phyloP scores from a whole-genome alignment of 2,329 filamentous ascomycete genomes.

The Geosmithia flava region DNA sequence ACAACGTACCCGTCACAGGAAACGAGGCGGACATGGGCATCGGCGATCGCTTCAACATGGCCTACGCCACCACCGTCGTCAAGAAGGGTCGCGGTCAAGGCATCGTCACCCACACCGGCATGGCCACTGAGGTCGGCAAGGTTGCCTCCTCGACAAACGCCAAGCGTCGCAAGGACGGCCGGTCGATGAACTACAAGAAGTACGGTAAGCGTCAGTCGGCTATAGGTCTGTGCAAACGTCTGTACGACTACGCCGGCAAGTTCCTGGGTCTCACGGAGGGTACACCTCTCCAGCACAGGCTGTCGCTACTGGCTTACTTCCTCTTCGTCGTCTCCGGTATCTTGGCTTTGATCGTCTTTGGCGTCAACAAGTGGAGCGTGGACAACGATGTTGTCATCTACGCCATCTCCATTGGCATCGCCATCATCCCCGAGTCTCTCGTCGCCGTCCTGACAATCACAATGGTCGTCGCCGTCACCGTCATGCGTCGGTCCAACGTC shows the following conservation, averaged over 20 bases:
- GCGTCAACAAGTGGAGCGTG: constrained; percentile 39
- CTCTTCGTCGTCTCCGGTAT: constrained; percentile 60
- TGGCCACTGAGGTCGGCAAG: constrained; percentile 58
- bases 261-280: constrained; percentile 52
- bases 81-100: constrained; percentile 62
- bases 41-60: constrained; percentile 63
- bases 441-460: constrained; percentile 63
- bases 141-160: constrained; percentile 47
- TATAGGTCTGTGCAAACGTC: constrained; percentile 31
- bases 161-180: constrained; percentile 41
- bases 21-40: constrained; percentile 47
- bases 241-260: constrained; percentile 37
- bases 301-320: constrained; percentile 65
- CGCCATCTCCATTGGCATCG: constrained; percentile 45
- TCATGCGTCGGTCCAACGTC: constrained; percentile 52
- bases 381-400: constrained; percentile 43
- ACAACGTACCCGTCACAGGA: neutral
- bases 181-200: constrained; percentile 40
- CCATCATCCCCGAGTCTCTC: constrained; percentile 52
- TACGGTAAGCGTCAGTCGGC: constrained; percentile 37
- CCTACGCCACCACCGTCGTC: constrained; percentile 62
- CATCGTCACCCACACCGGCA: constrained; percentile 61
- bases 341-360: constrained; percentile 45
- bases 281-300: constrained; percentile 66
- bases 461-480: constrained; percentile 52